Evolutionary conservation across 352 stramenopile species (phyloP).

Genomic region (Phytophthora pini): DNA sequence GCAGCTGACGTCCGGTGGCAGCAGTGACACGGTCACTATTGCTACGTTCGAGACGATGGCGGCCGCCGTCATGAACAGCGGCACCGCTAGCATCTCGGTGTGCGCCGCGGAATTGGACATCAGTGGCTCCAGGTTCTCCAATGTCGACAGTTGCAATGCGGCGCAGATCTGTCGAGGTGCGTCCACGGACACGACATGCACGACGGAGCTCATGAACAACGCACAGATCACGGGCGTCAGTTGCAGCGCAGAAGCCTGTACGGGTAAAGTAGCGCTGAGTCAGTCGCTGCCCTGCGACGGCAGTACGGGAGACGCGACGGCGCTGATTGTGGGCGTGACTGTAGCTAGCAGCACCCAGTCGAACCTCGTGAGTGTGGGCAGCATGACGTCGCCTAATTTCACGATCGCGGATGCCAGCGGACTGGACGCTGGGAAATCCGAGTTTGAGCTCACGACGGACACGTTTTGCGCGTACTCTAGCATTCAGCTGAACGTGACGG

Average conservation of each 20-base stretch:
- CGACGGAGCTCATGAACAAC: slow-evolving; percentile 42
- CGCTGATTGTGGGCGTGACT: slow-evolving; percentile 57
- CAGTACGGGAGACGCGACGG: slow-evolving; percentile 30
- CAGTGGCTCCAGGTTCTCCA: slow-evolving; percentile 61
- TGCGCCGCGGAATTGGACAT: slow-evolving; percentile 57
- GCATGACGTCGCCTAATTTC: slow-evolving; percentile 46
- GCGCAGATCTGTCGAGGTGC: slow-evolving; percentile 65
- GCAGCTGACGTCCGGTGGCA: slow-evolving; percentile 48
- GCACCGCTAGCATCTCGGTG: slow-evolving; percentile 43
- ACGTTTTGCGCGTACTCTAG: slow-evolving; percentile 45
- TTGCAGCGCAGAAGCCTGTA: slow-evolving; percentile 55
- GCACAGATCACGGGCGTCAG: slow-evolving; percentile 46
- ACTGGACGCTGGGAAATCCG: slow-evolving; percentile 38
- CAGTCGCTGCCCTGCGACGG: slow-evolving; percentile 58
- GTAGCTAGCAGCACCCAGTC: slow-evolving; percentile 60
- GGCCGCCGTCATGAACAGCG: slow-evolving; percentile 40
- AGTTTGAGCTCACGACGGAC: slow-evolving; percentile 48
- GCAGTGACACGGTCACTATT: slow-evolving; percentile 54
- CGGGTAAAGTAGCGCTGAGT: slow-evolving; percentile 52
- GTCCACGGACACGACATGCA: slow-evolving; percentile 50
- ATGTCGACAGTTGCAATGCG: slow-evolving; percentile 57
- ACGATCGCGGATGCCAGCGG: slow-evolving; percentile 49
- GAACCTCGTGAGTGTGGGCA: slow-evolving; percentile 52
- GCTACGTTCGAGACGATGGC: slow-evolving; percentile 45
- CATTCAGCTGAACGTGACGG: slow-evolving; percentile 45